Evolutionary conservation across 1,284 basidiomycete genomes (phyloP), one percentile per base, ranked within the genome.

Genomic region (Pyrrhoderma lamaoense): DNA sequence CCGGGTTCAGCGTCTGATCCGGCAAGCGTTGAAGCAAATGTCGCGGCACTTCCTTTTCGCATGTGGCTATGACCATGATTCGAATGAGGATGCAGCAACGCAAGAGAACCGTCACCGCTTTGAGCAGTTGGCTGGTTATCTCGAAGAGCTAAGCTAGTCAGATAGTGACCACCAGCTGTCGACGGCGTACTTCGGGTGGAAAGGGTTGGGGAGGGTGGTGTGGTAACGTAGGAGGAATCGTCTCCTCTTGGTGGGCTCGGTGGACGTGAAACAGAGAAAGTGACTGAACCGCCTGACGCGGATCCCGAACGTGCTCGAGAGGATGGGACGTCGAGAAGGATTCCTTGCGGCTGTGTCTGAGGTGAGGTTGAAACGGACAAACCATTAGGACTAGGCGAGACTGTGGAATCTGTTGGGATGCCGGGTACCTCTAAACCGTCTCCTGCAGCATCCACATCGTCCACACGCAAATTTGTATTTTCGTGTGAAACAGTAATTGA

Each of bases 201-300:
- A 8, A 86, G 70, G 0, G 86, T 87, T 1, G 85, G 85, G 0
- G 85, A 88, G 0, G 85, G 83, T 0, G 84, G 85, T 3, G 60
- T 39, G 1, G 62, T 67, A 73, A 74, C 23, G 65, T 63, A 14
- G 58, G 55, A 51, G 42, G 42, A 27, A 42, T 49, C 52, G 25
- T 54, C 47, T 18, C 37, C 36, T n/a, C 36, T 37, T 11, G 48
- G 45, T 9, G 52, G 52, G 3, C 47, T 49, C n/a, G 47, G 39
- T 3, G 52, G 46, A 35, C 47, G 47, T 25, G n/a, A 21, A 19
- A 52, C 25, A 4, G 51, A 52, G 27, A 52, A 52, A 11, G 51
- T 27, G n/a, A 52, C 45, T 3, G 51, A 52, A 21, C 34, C 40
- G 16, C 44, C 51, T 8, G 51, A 52, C 3, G 36, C 51, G 16